Evolutionary conservation across 2,329 filamentous ascomycete species (phyloP).

Genomic region (Xylariaceae sp.): DNA sequence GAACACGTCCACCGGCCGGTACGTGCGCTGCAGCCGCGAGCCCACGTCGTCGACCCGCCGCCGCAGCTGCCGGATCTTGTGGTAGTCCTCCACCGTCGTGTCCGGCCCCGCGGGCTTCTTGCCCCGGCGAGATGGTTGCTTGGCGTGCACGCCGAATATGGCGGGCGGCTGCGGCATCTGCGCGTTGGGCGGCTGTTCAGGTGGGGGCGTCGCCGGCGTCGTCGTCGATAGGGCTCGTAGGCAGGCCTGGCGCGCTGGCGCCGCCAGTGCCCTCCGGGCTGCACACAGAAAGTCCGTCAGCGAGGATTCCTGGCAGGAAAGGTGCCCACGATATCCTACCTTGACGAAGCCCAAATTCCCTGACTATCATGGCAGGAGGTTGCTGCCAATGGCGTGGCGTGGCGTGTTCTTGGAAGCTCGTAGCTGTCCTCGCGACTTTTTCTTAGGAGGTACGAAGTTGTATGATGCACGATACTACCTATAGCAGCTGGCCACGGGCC

Average conservation of each 20-base stretch:
- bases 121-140: slow-evolving; percentile 11
- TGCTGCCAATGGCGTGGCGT: slow-evolving; percentile 3
- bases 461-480: no score
- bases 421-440: slow-evolving; percentile 12
- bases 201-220: slow-evolving; percentile 7
- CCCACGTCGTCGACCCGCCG: slow-evolving; percentile 41
- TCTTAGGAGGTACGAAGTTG: no score
- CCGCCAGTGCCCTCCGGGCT: slow-evolving; percentile 48
- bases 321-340: slow-evolving; percentile 16
- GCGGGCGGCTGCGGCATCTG: slow-evolving; percentile 14
- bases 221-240: slow-evolving; percentile 31
- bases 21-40: slow-evolving; percentile 43
- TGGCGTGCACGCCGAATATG: slow-evolving; percentile 18
- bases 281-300: no score
- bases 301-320: no score
- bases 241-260: slow-evolving; percentile 29
- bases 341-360: slow-evolving; percentile 24
- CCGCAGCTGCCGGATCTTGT: slow-evolving; percentile 34
- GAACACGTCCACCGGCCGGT: slow-evolving; percentile 60
- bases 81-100: slow-evolving; percentile 28
- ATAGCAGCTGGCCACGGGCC: no score
- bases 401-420: slow-evolving; percentile 2
- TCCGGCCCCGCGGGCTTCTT: slow-evolving; percentile 16
- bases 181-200: slow-evolving; percentile 12
- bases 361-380: slow-evolving; percentile 23